Percentiles rank a stretch among this genome's conserved stretches.
These are phyloP conservation scores for Aspergillus sp. DNA, from an alignment of 2,329 filamentous ascomycete species.

Conservation along the genomic window DNA sequence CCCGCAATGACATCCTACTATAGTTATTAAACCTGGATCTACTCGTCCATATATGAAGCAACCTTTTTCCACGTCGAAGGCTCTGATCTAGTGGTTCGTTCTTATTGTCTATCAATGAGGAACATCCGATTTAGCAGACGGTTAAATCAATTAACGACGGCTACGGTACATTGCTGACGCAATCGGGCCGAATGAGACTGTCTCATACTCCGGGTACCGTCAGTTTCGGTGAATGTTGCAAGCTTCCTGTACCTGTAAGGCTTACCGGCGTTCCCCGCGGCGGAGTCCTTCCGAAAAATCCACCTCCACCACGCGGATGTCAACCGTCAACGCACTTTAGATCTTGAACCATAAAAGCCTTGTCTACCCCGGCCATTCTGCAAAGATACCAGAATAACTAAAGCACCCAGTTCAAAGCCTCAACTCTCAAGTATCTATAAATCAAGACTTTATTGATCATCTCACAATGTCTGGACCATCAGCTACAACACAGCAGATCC, in stretches of 20 bases:
- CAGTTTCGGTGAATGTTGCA: too few relatives aligned
- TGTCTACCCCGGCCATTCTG: background rate
- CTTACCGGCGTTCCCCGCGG: background rate
- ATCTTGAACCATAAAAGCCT: constrained; percentile 1
- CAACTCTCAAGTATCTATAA: background rate
- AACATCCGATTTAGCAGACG: too few relatives aligned
- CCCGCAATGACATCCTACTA: background rate
- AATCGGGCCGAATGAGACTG: too few relatives aligned
- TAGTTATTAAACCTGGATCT: background rate
- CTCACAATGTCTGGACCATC: constrained; percentile 7
- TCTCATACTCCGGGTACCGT: too few relatives aligned
- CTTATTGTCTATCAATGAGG: too few relatives aligned
- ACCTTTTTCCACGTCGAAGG: too few relatives aligned
- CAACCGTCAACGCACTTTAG: too few relatives aligned
- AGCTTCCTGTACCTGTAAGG: too few relatives aligned
- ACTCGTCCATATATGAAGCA: too few relatives aligned
- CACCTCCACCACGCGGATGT: constrained; percentile 6
- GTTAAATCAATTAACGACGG: too few relatives aligned
- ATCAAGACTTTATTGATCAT: background rate
- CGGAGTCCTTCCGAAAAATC: background rate
- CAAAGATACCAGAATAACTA: background rate
- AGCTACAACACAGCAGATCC: constrained; percentile 12
- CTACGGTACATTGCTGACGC: too few relatives aligned
- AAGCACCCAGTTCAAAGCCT: background rate
- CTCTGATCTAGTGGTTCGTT: too few relatives aligned